Percentiles rank a stretch among this genome's conserved stretches.
phyloP scores from a whole-genome alignment of 495 filamentous ascomycete genomes.

The Aspergillus ostianus region DNA sequence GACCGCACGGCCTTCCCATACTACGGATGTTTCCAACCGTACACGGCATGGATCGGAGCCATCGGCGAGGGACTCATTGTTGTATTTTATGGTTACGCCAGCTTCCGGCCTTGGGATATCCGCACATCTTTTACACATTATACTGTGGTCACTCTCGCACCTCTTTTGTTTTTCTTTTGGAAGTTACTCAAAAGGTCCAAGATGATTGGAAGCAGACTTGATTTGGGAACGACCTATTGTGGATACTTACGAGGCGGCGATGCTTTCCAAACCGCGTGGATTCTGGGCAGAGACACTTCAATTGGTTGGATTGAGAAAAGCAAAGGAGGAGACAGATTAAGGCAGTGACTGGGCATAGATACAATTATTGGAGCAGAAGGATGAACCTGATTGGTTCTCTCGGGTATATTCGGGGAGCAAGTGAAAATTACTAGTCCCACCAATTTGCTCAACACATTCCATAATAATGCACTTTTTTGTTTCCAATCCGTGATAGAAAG shows the following conservation, averaged over 20 bases:
- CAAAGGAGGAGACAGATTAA: not conserved
- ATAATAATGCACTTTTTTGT: no score
- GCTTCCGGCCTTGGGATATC: constrained; percentile 51
- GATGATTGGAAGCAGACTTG: constrained; percentile 52
- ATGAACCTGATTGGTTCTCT: no score
- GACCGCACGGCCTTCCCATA: constrained; percentile 54
- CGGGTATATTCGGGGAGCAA: no score
- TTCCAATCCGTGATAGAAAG: no score
- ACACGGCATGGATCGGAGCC: constrained; percentile 48
- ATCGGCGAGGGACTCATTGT: constrained; percentile 44
- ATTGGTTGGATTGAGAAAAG: no score
- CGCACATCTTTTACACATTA: constrained; percentile 56
- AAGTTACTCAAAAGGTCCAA: constrained; percentile 54
- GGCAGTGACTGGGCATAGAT: no score
- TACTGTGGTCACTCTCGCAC: constrained; percentile 51
- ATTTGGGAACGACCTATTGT: constrained; percentile 41
- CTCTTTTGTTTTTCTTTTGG: constrained; percentile 50
- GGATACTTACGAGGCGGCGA: no score
- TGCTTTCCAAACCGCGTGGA: no score
- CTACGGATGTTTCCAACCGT: constrained; percentile 58
- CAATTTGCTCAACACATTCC: no score
- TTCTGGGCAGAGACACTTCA: no score
- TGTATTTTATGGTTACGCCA: constrained; percentile 50
- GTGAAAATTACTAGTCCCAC: no score
- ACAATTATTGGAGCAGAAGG: no score